Base-by-base conservation (phyloP, 1,284 basidiomycete genomes). In the Leccinum subrobustum region DNA sequence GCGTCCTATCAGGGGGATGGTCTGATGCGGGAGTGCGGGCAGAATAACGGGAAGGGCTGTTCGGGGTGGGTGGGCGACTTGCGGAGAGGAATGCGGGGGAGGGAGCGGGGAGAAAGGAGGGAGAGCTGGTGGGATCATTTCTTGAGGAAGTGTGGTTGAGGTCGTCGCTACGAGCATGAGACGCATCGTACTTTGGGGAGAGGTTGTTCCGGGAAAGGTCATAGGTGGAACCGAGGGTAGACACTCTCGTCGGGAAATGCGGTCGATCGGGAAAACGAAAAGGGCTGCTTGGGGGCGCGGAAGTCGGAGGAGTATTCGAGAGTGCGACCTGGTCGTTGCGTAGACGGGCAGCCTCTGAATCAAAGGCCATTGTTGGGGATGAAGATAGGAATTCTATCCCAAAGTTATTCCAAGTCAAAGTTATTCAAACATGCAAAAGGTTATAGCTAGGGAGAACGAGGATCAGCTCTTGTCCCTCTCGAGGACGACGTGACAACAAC, bases 151-250 rank as follows among this genome's bases (percentile, higher is more conserved):
- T 68, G 72, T 91, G 89, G 70, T 83, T 88, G 58, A 90, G 77
- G 75, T 91, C 88, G 70, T 91, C 88, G 75, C 88, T 91, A 56
- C 79, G 84, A 59, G 85, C 77, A 69, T 87, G 80, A 52, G 73
- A 57, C 2, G 57, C 47, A 59, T 75, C 74, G 54, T 68, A 71
- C 64, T 68, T 79, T 67, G 72, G 76, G 58, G 77, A 66, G 64
- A 76, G 70, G 66, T 77, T 79, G 71, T 77, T 78, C 65, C 81
- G 81, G 74, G 83, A 78, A 61, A 80, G 77, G 71, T 87, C 85
- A 69, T 81, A 72, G 58, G 80, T 68, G 35, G 79, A 76, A 61
- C 81, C 78, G 58, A 82, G 69, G 3, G 88, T 90, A 50, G 85
- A 84, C 6, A 88, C 81, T 74, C 87, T 81, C 39, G 80, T 81